Conservation (phyloP, 2,329 filamentous ascomycete genomes). For the Didymella arachidicola region DNA sequence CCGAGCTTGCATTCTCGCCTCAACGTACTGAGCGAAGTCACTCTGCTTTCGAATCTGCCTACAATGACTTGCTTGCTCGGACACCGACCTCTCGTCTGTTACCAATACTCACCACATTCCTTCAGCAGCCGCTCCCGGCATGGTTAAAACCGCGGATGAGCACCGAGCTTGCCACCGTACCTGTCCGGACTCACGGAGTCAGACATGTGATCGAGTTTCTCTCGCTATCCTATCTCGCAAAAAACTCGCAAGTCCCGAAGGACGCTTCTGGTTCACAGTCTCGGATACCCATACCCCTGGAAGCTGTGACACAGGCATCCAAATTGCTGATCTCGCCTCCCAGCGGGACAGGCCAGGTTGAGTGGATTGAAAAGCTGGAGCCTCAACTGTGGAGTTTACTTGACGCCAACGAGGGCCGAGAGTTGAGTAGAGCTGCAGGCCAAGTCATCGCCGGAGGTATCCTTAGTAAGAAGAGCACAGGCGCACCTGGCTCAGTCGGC, state of each 20-base stretch:
- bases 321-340: conserved; percentile 69
- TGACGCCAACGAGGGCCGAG: conserved; percentile 66
- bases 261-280: conserved; percentile 44
- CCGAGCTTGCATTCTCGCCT: conserved; percentile 47
- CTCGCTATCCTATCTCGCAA: conserved; percentile 69
- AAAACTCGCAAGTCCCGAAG: conserved; percentile 54
- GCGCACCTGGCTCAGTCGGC: conserved; percentile 67
- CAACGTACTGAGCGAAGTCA: conserved; percentile 18
- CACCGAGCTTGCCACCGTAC: conserved; percentile 66
- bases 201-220: conserved; percentile 74
- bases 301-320: conserved; percentile 70
- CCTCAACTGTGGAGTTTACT: conserved; percentile 69
- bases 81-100: conserved; percentile 64
- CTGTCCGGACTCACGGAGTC: conserved; percentile 69
- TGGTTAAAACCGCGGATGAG: conserved; percentile 69
- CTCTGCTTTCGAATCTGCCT: conserved; percentile 28
- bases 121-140: conserved; percentile 67
- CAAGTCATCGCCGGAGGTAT: conserved; percentile 73
- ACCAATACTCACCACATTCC: conserved; percentile 67
- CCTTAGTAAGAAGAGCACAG: conserved; percentile 68
- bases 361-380: conserved; percentile 68
- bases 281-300: conserved; percentile 68
- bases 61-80: conserved; percentile 30
- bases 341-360: conserved; percentile 59
- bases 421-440: conserved; percentile 66